Evolutionary conservation across 2,329 filamentous ascomycete species (phyloP).

Genomic region (Talaromyces albobiverticillius): DNA sequence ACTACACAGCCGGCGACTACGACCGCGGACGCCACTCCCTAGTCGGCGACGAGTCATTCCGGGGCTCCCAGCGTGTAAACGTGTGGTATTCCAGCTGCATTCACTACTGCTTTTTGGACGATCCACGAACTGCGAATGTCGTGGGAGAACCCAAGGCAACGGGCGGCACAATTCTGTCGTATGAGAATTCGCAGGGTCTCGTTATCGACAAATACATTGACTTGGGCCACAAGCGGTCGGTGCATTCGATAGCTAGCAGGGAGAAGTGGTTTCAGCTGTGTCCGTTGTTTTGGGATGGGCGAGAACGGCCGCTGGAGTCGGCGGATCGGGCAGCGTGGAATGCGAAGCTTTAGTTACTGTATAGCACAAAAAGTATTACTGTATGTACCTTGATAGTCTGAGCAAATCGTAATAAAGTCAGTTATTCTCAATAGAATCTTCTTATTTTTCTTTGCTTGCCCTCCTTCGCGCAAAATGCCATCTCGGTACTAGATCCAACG

Average conservation of each 20-base stretch:
- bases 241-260: constrained; percentile 48
- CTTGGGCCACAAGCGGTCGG: constrained; percentile 66
- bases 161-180: constrained; percentile 67
- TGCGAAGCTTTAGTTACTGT: constrained; percentile 30
- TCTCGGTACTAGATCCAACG: no score
- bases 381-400: no score
- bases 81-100: constrained; percentile 59
- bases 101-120: constrained; percentile 60
- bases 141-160: constrained; percentile 69
- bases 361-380: neutral
- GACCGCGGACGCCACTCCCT: constrained; percentile 59
- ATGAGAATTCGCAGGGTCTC: constrained; percentile 72
- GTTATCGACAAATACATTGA: constrained; percentile 71
- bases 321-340: constrained; percentile 40
- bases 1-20: constrained; percentile 55
- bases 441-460: no score
- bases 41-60: constrained; percentile 37
- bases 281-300: constrained; percentile 41
- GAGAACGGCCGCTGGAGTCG: constrained; percentile 34
- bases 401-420: no score
- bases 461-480: no score
- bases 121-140: constrained; percentile 53
- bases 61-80: constrained; percentile 55
- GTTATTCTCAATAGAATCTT: no score
- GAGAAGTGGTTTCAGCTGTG: constrained; percentile 69